Base-by-base conservation (phyloP, 495 filamentous ascomycete species). In the Neohortaea acidophila region DNA sequence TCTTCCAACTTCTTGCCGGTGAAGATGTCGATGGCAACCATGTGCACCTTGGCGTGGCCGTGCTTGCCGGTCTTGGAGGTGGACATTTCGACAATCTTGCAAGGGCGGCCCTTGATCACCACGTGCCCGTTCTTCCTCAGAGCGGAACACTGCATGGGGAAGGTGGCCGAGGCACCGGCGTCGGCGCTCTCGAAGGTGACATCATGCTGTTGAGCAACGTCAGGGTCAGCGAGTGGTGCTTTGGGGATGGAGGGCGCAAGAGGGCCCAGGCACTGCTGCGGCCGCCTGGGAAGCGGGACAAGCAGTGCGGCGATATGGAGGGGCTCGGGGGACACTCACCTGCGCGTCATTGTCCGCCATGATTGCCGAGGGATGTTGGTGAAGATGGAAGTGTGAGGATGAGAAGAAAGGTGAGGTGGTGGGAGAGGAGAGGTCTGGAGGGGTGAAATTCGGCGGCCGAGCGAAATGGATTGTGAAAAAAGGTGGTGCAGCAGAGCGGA, bases 31-130 rank as follows among this genome's bases (percentile, higher is more conserved):
- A 87, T 75, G 58, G 82, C 89, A 54, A 91, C 77, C 45, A 99
- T 65, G 70, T 99, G 85, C 60, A 96, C 89, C 79, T 99, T 99
- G 64, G 89, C 89, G 79, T 99, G 89, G 63, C 89, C 89, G 80
- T 99, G 89, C 82, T 99, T 99, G 63, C 89, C 89, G 47, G 89
- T 99, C 84, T 99, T 99, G 59, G 89, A 99, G 66, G 89, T 99
- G 46, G 81, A 87, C 89, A 99, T 99, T 58, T 94, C 89, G 62
- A 94, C 82, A 54, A 99, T 99, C 78, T 94, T 96, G 85, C 89
- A 99, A 47, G 89, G 89, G 54, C 89, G 87, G 60, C 69, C 65
- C 75, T 99, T 96, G 67, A 99, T 96, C 56, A 87, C 80, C 67
- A 99, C 89, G 66, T 77, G 75, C 52, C 89, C 89, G 77, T 87